Evolutionary conservation across 2,329 filamentous ascomycete genomes (phyloP).

Genomic region (Alternaria rosae): DNA sequence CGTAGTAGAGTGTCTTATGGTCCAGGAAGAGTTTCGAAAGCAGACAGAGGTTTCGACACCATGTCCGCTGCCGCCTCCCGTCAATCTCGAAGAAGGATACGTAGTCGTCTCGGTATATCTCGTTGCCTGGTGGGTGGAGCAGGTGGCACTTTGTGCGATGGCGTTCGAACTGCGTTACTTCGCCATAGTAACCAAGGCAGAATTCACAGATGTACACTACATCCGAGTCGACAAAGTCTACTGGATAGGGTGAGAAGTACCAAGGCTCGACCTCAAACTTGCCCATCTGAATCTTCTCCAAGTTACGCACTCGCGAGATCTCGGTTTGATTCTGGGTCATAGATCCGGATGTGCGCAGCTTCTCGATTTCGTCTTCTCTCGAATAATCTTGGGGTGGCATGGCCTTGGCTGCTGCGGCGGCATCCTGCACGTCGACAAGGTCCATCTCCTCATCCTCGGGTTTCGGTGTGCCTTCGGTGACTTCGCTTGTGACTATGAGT

Average conservation of each 20-base stretch:
- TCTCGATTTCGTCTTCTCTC: constrained; percentile 93
- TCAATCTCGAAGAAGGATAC: constrained; percentile 98
- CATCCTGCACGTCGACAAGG: constrained; percentile 60
- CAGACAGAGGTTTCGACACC: constrained; percentile 94
- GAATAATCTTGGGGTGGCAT: constrained; percentile 66
- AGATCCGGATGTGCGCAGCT: constrained; percentile 89
- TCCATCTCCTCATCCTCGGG: constrained; percentile 62
- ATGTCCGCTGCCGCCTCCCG: constrained; percentile 89
- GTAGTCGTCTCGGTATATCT: constrained; percentile 94
- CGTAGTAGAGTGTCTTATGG: constrained; percentile 98
- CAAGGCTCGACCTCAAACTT: constrained; percentile 91
- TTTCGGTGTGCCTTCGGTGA: constrained; percentile 58
- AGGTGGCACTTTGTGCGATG: constrained; percentile 91
- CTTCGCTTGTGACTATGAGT: constrained; percentile 56
- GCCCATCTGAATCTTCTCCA: constrained; percentile 94
- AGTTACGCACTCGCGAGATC: constrained; percentile 92
- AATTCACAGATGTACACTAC: constrained; percentile 97
- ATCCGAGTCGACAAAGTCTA: constrained; percentile 85
- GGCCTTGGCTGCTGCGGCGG: constrained; percentile 62
- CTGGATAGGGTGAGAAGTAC: constrained; percentile 98
- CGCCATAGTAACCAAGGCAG: constrained; percentile 89
- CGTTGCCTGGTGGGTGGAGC: constrained; percentile 93
- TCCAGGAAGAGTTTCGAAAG: constrained; percentile 96
- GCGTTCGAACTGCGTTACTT: constrained; percentile 80
- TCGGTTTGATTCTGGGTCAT: constrained; percentile 99